A percentile compares a stretch with the other conserved stretches of the same genome.
These are phyloP conservation scores for Mucor racemosus DNA, from an alignment of 371 early-diverging fungal species.

Conservation along the genomic window DNA sequence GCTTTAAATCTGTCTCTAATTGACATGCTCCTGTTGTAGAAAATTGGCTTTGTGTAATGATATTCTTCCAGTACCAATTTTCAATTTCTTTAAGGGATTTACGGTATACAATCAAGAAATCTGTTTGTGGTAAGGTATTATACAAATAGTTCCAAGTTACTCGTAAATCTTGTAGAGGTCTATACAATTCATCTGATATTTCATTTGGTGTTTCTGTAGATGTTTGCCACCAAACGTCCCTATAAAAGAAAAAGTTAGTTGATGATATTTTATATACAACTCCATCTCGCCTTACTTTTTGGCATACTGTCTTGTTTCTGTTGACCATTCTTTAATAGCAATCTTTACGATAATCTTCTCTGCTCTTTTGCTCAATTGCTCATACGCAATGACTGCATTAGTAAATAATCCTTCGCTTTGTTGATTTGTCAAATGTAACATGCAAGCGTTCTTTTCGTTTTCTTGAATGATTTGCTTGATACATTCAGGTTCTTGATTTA, in stretches of 20 bases:
- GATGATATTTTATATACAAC: too few relatives aligned
- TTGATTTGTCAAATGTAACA: constrained; percentile 14
- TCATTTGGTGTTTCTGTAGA: constrained; percentile 28
- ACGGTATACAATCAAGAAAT: constrained; percentile 53
- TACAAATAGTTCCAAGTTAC: constrained; percentile 54
- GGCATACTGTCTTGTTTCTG: constrained; percentile 58
- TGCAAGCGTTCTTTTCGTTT: constrained; percentile 20
- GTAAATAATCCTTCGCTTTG: constrained; percentile 28
- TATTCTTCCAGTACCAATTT: constrained; percentile 65
- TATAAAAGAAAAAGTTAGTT: neutral
- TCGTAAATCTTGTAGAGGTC: constrained; percentile 57
- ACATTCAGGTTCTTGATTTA: constrained; percentile 28
- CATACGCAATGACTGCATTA: constrained; percentile 28
- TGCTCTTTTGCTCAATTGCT: constrained; percentile 48
- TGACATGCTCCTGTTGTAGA: constrained; percentile 57
- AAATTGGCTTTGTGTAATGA: constrained; percentile 65
- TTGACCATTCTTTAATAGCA: constrained; percentile 64
- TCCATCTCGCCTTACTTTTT: constrained; percentile 52
- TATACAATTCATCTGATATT: constrained; percentile 67
- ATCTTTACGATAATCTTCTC: constrained; percentile 60
- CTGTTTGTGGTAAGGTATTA: constrained; percentile 45
- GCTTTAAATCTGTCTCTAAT: constrained; percentile 58
- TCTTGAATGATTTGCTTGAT: neutral
- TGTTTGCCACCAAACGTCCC: constrained; percentile 41
- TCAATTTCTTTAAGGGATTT: constrained; percentile 59